phyloP scores from a whole-genome alignment of 495 filamentous ascomycete species.

The Neurospora tetraspora region DNA sequence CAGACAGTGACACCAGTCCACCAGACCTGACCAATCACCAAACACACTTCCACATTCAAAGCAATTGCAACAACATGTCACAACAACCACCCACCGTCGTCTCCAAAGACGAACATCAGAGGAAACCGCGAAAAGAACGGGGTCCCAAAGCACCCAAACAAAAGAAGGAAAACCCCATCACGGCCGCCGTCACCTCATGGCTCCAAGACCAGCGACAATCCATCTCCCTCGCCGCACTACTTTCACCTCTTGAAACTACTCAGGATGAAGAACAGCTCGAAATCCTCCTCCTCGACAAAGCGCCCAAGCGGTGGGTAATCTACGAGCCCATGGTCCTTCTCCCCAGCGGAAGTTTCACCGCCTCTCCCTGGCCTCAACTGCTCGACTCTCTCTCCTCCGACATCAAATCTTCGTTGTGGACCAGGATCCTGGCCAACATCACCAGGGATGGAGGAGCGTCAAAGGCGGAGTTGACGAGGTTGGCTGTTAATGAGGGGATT shows the following conservation, averaged over 20 bases:
- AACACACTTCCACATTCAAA: no score
- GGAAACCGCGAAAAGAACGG: neutral
- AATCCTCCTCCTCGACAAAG: slow-evolving; percentile 22
- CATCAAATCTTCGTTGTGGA: slow-evolving; percentile 29
- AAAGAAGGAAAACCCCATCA: slow-evolving; percentile 20
- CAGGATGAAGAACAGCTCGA: neutral
- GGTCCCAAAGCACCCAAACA: slow-evolving; percentile 8
- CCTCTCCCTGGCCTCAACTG: slow-evolving; percentile 36
- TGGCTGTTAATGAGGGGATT: slow-evolving; percentile 68
- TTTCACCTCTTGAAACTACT: neutral
- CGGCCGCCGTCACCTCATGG: slow-evolving; percentile 21
- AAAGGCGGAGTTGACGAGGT: slow-evolving; percentile 44
- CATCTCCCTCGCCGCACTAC: neutral
- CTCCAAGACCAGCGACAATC: slow-evolving; percentile 4
- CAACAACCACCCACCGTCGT: neutral
- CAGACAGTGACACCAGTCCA: neutral
- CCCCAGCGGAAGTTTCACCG: slow-evolving; percentile 47
- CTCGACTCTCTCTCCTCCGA: slow-evolving; percentile 13
- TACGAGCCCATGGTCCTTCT: slow-evolving; percentile 64
- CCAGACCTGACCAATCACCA: neutral
- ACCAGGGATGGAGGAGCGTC: slow-evolving; percentile 21
- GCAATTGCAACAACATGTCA: neutral
- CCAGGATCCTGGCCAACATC: slow-evolving; percentile 35
- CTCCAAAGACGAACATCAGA: neutral
- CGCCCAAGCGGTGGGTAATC: slow-evolving; percentile 56